Percentiles rank a stretch among this genome's conserved stretches.
phyloP scores from a whole-genome alignment of 371 early-diverging fungal genomes.

The Catenaria anguillulae region DNA sequence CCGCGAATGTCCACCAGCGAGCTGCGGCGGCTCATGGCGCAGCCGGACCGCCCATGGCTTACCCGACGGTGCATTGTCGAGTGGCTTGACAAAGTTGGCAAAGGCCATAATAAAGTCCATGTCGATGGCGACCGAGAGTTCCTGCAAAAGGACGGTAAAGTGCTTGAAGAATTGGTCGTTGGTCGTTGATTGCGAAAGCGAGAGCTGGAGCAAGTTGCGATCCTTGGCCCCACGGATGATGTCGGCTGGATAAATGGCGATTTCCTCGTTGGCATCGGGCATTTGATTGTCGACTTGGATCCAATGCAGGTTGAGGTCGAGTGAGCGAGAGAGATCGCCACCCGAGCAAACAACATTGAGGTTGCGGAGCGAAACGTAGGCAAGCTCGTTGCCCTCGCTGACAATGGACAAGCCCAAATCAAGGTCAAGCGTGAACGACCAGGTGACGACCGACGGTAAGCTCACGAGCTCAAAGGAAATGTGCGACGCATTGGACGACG shows the following conservation, averaged over 20 bases:
- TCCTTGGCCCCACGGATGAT: constrained; percentile 46
- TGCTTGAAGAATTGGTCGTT: constrained; percentile 85
- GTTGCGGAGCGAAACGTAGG: constrained; percentile 61
- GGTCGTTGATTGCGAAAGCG: constrained; percentile 51
- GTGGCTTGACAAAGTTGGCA: constrained; percentile 66
- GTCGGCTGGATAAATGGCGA: constrained; percentile 82
- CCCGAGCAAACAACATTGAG: constrained; percentile 58
- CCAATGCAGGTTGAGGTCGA: constrained; percentile 68
- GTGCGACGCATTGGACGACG: constrained; percentile 4
- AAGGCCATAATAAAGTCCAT: constrained; percentile 75
- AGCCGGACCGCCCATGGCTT: too few relatives aligned
- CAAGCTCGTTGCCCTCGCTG: constrained; percentile 60
- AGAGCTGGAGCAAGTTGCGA: constrained; percentile 46
- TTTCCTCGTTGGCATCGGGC: constrained; percentile 64
- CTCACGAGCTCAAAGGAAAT: constrained; percentile 34
- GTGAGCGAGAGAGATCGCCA: constrained; percentile 52
- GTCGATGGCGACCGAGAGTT: constrained; percentile 79
- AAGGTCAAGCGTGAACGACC: constrained; percentile 24
- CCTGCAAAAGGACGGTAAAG: constrained; percentile 75
- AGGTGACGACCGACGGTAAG: constrained; percentile 23
- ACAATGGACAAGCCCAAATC: constrained; percentile 83
- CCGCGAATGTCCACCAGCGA: constrained; percentile 48
- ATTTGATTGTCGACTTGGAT: constrained; percentile 90
- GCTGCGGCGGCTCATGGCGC: too few relatives aligned
- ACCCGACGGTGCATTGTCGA: too few relatives aligned